Evolutionary conservation across 192 early-diverging fungal species (phyloP).

Genomic region (Borealophlyctis nickersoniae): DNA sequence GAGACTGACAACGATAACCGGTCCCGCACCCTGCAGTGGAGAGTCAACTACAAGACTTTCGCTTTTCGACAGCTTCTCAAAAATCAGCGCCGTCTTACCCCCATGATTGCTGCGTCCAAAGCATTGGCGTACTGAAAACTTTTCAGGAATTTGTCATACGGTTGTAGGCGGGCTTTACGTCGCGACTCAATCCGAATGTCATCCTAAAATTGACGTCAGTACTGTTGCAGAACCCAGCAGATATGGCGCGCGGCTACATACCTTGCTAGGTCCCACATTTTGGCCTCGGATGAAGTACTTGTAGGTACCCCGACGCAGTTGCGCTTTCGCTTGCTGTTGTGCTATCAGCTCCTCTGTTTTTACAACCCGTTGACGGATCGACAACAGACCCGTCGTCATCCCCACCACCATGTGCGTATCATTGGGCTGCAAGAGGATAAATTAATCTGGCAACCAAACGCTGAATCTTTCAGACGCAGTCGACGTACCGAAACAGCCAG

Average conservation of each 20-base stretch:
- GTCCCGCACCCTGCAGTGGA: not conserved
- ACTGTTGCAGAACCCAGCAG: no score
- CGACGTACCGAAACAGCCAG: slow-evolving; percentile 76
- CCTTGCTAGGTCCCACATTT: slow-evolving; percentile 4
- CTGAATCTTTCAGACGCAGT: not conserved
- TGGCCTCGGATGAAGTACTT: slow-evolving; percentile 72
- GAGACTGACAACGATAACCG: slow-evolving; percentile 67
- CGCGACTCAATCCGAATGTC: slow-evolving; percentile 76
- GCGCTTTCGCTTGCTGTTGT: slow-evolving; percentile 41
- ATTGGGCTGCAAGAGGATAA: slow-evolving; percentile 54
- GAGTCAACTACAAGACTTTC: not conserved
- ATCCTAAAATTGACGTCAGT: no score
- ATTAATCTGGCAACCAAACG: slow-evolving; percentile 7
- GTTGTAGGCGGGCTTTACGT: slow-evolving; percentile 58
- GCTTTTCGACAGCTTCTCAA: not conserved
- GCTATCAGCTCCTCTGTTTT: slow-evolving; percentile 65
- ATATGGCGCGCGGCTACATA: no score
- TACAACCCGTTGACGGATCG: slow-evolving; percentile 78
- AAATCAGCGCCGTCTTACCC: slow-evolving; percentile 37
- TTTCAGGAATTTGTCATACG: slow-evolving; percentile 82
- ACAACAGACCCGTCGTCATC: slow-evolving; percentile 85
- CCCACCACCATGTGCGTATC: slow-evolving; percentile 87
- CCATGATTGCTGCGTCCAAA: slow-evolving; percentile 76
- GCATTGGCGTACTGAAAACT: slow-evolving; percentile 87
- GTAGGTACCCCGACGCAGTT: slow-evolving; percentile 58